Evolutionary conservation across 768 basidiomycete species (phyloP), one percentile per base, ranked within the genome.

Genomic region (Trichaptum fuscoviolaceum): DNA sequence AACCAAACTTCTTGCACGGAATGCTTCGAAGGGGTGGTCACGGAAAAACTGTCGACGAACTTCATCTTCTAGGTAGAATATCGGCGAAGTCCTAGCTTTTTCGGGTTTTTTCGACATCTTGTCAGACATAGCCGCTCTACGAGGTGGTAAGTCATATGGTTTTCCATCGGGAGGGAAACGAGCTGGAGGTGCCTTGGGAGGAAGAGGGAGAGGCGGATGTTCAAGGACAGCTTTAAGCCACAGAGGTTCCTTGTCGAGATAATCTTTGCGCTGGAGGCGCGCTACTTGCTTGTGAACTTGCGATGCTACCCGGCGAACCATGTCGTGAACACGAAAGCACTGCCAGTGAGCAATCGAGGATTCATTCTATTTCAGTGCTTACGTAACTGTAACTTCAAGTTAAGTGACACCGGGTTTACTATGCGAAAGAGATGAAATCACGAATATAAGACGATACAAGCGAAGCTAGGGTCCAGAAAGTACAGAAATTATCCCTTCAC

Each of bases 21-120:
- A 92, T 1, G 94, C 90, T 78, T 99, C 96, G 73, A 97, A 97
- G 7, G 97, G 95, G 75, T 97, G 96, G 79, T 99, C 97, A 57
- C 82, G 81, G 81, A 96, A 99, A 82, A 99, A 99, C 75, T 93
- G 92, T 65, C 87, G 82, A 36, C 97, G 87, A 66, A 99, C 80
- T 68, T 85, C 82, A 75, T 99, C 97, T 74, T 96, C 94, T 57
- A 91, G 67, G 74, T 95, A 97, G 64, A 81, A 80, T 63, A 99
- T 83, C 12, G 84, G 83, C 61, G 84, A 67, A 0, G 91, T 89
- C 27, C 69, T 69, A 4, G 71, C 63, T 66, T 75, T 73, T 24
- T 71, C 72, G 60, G 72, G 71, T 42, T 66, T 68, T 10, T 67
- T 72, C 30, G 63, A 65, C 25, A 18, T 25, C 24, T 61, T 25